phyloP scores from a whole-genome alignment of 345 rosid genomes.

The Schrenkiella parvula region DNA sequence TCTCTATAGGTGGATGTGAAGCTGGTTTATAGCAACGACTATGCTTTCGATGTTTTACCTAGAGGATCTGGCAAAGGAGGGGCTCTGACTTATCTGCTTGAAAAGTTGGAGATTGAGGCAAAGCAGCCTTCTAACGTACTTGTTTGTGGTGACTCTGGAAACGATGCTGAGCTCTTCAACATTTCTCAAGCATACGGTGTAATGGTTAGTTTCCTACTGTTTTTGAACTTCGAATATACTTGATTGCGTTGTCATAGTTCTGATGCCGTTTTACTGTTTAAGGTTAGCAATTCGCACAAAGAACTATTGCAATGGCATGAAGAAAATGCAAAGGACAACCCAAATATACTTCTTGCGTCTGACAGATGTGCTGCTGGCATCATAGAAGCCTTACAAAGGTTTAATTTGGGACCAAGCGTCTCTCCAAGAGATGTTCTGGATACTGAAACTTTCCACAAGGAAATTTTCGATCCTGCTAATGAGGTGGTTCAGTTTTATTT shows the following conservation, averaged over 20 bases:
- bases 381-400: slow-evolving; percentile 69
- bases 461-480: slow-evolving; percentile 38
- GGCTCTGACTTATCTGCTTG: slow-evolving; percentile 67
- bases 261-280: slow-evolving; percentile 3
- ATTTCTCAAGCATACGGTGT: slow-evolving; percentile 71
- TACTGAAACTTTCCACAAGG: slow-evolving; percentile 27
- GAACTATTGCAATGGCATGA: slow-evolving; percentile 74
- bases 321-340: slow-evolving; percentile 57
- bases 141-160: slow-evolving; percentile 95
- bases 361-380: slow-evolving; percentile 85
- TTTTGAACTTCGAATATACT: neutral
- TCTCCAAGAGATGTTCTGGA: slow-evolving; percentile 66
- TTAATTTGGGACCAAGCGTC: slow-evolving; percentile 56
- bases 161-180: slow-evolving; percentile 77
- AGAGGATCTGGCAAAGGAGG: slow-evolving; percentile 86
- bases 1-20: slow-evolving; percentile 72
- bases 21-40: slow-evolving; percentile 69
- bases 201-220: slow-evolving; percentile 52
- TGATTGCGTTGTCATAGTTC: neutral
- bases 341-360: slow-evolving; percentile 56
- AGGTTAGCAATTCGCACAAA: slow-evolving; percentile 87
- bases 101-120: slow-evolving; percentile 47
- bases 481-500: slow-evolving; percentile 66
- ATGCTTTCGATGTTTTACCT: slow-evolving; percentile 76
- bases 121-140: slow-evolving; percentile 55